Evolutionary conservation across 2,329 filamentous ascomycete species (phyloP).

Genomic region (Coniochaeta sp.): DNA sequence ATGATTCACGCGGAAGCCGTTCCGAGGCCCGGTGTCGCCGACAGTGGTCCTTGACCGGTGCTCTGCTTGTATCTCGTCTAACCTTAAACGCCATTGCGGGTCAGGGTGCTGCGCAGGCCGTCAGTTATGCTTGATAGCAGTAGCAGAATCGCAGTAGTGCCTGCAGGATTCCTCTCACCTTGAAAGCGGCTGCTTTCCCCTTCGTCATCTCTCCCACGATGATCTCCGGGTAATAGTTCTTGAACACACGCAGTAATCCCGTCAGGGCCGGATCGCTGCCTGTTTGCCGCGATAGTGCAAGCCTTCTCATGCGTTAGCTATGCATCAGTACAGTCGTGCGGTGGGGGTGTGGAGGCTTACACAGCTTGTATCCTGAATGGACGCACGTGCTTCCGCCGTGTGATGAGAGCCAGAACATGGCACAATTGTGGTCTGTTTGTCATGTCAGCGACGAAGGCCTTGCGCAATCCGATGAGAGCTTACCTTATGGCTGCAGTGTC

Average conservation of each 20-base stretch:
- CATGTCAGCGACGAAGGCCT: neutral
- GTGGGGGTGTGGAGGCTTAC: constrained; percentile 30
- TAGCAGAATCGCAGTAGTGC: neutral
- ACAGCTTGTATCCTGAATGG: constrained; percentile 76
- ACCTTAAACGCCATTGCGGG: constrained; percentile 61
- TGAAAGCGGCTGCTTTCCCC: constrained; percentile 55
- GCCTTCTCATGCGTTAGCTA: constrained; percentile 26
- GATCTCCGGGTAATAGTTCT: constrained; percentile 86
- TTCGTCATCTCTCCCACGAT: constrained; percentile 63
- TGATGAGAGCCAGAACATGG: constrained; percentile 72
- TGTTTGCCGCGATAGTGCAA: constrained; percentile 49
- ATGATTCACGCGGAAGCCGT: constrained; percentile 58
- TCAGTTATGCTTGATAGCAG: constrained; percentile 12
- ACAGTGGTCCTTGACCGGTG: constrained; percentile 41
- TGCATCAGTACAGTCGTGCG: neutral
- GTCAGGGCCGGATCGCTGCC: constrained; percentile 69
- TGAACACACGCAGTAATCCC: constrained; percentile 73
- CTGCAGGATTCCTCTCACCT: constrained; percentile 28
- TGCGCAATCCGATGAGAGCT: neutral
- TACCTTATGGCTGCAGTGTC: constrained; percentile 72
- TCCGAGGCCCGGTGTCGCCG: constrained; percentile 28
- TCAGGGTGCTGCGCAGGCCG: constrained; percentile 56
- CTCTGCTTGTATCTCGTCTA: constrained; percentile 58
- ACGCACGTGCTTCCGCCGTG: constrained; percentile 73
- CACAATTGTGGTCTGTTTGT: constrained; percentile 50